These are phyloP conservation scores for Halophytophthora polymorphica DNA, from an alignment of 352 stramenopile species.

Conservation along the genomic window DNA sequence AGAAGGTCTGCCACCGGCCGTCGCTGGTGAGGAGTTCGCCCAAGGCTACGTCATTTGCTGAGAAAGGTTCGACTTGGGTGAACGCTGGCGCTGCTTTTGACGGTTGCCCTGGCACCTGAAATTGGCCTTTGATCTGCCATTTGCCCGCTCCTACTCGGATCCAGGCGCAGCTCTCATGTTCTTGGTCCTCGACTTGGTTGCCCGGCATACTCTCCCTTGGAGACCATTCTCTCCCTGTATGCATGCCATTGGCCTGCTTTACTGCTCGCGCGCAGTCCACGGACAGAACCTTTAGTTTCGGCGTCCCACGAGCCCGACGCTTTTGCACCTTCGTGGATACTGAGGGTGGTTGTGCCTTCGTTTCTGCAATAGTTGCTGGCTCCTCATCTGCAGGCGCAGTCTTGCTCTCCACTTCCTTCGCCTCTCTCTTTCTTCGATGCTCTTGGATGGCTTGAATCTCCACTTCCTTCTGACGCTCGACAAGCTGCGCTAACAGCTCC, in stretches of 20 bases:
- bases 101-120: slow-evolving; percentile 1
- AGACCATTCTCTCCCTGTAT: not conserved
- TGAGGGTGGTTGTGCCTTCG: too few species aligned
- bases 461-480: slow-evolving; percentile 30
- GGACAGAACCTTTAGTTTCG: too few species aligned
- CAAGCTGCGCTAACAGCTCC: slow-evolving; percentile 26
- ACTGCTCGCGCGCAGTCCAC: too few species aligned
- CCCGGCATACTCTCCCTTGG: not conserved
- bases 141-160: slow-evolving; percentile 19
- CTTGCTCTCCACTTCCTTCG: not conserved
- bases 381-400: slow-evolving; percentile 1
- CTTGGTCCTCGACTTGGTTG: slow-evolving; percentile 5
- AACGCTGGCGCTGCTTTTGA: slow-evolving; percentile 3
- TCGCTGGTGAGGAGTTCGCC: slow-evolving; percentile 31
- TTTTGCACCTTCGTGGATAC: too few species aligned
- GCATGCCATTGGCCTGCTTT: too few species aligned
- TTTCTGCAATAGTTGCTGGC: not conserved
- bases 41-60: slow-evolving; percentile 11
- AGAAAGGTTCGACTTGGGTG: slow-evolving; percentile 10
- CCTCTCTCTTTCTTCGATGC: slow-evolving; percentile 20
- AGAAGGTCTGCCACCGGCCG: slow-evolving; percentile 26
- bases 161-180: slow-evolving; percentile 10
- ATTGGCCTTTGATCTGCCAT: slow-evolving; percentile 17
- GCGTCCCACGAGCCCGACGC: too few species aligned
- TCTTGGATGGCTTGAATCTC: slow-evolving; percentile 33